These are phyloP conservation scores for Dactylellina parvicollis DNA, from an alignment of 2,329 filamentous ascomycete species.

Conservation along the genomic window DNA sequence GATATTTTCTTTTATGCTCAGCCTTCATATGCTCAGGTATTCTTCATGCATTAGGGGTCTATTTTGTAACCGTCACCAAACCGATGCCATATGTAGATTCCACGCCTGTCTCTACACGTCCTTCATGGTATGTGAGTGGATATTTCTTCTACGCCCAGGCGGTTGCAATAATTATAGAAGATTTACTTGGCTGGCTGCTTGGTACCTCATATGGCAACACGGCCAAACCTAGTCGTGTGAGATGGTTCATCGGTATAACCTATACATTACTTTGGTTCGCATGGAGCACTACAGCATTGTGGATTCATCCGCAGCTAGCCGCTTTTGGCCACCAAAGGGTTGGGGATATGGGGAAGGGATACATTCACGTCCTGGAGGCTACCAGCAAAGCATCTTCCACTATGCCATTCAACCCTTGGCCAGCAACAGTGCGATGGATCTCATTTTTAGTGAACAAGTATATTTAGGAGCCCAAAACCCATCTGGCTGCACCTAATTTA, in stretches of 20 bases:
- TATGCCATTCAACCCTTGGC: slow-evolving; percentile 41
- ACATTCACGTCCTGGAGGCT: slow-evolving; percentile 35
- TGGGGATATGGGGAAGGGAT: slow-evolving; percentile 6
- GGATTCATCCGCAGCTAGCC: slow-evolving; percentile 27
- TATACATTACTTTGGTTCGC: slow-evolving; percentile 34
- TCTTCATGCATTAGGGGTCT: slow-evolving; percentile 29
- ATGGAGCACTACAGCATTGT: slow-evolving; percentile 25
- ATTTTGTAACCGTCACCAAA: slow-evolving; percentile 35
- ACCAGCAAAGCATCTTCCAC: not conserved
- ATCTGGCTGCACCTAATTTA: no score
- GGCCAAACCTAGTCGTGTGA: not conserved
- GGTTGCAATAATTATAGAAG: slow-evolving; percentile 20
- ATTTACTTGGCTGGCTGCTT: slow-evolving; percentile 24
- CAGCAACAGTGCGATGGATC: not conserved
- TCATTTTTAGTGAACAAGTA: not conserved
- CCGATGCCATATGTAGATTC: slow-evolving; percentile 22
- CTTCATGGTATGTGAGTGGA: slow-evolving; percentile 13
- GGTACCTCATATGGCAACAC: not conserved
- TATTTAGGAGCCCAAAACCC: no score
- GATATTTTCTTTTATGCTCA: slow-evolving; percentile 31
- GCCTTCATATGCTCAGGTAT: slow-evolving; percentile 29
- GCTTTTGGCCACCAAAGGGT: slow-evolving; percentile 30
- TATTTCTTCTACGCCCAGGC: slow-evolving; percentile 34
- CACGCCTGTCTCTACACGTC: slow-evolving; percentile 1
- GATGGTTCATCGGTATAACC: slow-evolving; percentile 7